Base-by-base conservation (phyloP, 1,284 basidiomycete species). In the Cutaneotrichosporon cavernicola region DNA sequence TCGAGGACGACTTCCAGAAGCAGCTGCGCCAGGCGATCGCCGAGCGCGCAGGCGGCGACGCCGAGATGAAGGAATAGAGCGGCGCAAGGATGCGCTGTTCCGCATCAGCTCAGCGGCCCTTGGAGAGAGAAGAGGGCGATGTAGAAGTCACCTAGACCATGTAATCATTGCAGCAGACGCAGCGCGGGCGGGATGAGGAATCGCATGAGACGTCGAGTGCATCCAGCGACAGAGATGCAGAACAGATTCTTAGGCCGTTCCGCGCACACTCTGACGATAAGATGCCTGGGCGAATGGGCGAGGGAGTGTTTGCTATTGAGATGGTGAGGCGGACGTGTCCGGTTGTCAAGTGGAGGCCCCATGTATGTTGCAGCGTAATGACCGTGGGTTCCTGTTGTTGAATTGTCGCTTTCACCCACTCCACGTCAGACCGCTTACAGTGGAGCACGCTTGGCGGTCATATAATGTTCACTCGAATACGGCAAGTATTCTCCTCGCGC, bases 1-100 rank as follows among this genome's bases (percentile, higher is more conserved):
- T 97, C 67, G 96, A 97, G 78, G 95, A 97, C 75, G 93, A 97
- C 72, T 99, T 98, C 78, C 95, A 92, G 74, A 89, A 91, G 64
- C 93, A 97, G 81, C 83, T 99, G 72, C 87, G 96, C 36, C 61
- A 61, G 53, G 77, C 77, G 4, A 77, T 79, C 26, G 69, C 70
- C 49, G 74, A 76, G 64, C 72, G 75, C 34, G 65, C 69, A 11
- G 76, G 76, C 40, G 74, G 70, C 59, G 76, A 76, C 56, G 71
- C 70, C 51, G 64, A 73, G 31, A 79, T 79, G 77, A 80, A 80
- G 72, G 76, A 76, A 60, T 80, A 68, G 46, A 46, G 43, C 18
- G 43, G 22, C 18, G 43, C 43, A n/a, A 18, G 43, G 7, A 18
- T n/a, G 43, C 18, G 18, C 43, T 46, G 34, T 18, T 6, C 43